Percentiles rank a stretch among this genome's conserved stretches.
These are phyloP conservation scores for Laburnicola sp. DNA, from an alignment of 2,329 filamentous ascomycete genomes.

Conservation along the genomic window DNA sequence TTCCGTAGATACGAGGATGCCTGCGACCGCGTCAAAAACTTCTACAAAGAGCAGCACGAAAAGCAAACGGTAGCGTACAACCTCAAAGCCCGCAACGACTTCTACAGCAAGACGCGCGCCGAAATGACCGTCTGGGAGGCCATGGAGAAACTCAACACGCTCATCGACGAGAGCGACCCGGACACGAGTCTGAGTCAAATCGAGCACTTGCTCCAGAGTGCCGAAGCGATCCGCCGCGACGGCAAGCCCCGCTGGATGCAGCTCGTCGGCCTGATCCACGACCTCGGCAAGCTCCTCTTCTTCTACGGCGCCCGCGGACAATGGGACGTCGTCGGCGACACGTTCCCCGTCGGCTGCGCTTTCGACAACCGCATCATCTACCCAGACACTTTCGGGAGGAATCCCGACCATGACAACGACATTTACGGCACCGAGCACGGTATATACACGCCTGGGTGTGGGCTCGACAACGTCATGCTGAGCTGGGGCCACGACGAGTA, in stretches of 20 bases:
- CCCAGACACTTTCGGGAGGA: constrained; percentile 72
- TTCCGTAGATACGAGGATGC: constrained; percentile 84
- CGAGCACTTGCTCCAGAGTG: constrained; percentile 84
- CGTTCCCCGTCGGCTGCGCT: constrained; percentile 75
- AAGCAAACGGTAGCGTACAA: constrained; percentile 84
- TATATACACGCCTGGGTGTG: constrained; percentile 78
- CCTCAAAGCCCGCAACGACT: constrained; percentile 73
- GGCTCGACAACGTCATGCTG: constrained; percentile 85
- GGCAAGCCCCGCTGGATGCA: constrained; percentile 84
- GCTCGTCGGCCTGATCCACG: constrained; percentile 75
- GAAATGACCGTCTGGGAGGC: constrained; percentile 89
- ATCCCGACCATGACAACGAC: constrained; percentile 72
- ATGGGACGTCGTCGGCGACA: constrained; percentile 92
- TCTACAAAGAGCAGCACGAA: constrained; percentile 73
- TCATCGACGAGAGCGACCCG: constrained; percentile 89
- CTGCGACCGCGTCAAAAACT: constrained; percentile 81
- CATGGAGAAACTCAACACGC: constrained; percentile 87
- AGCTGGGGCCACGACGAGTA: constrained; percentile 91
- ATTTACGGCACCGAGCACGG: constrained; percentile 76
- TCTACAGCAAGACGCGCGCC: constrained; percentile 67
- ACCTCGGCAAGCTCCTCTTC: constrained; percentile 78
- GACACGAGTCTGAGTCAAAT: constrained; percentile 87
- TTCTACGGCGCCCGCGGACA: constrained; percentile 83
- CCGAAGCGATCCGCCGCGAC: constrained; percentile 85
- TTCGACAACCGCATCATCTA: constrained; percentile 80